These are phyloP conservation scores for Phytopythium boreale DNA, from an alignment of 352 stramenopile genomes.

Conservation along the genomic window DNA sequence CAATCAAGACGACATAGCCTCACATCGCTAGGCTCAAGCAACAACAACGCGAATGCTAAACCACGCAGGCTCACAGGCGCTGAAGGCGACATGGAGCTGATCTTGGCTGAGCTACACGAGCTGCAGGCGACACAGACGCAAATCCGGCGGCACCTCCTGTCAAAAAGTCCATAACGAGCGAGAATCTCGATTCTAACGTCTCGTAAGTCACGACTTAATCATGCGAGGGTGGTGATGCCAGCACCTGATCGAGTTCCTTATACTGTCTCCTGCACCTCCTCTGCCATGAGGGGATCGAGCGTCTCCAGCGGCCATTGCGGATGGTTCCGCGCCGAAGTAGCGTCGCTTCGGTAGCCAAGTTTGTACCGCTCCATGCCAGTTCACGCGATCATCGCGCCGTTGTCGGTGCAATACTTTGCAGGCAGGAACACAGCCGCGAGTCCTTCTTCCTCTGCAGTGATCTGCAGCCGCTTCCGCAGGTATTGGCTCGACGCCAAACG, in stretches of 20 bases:
- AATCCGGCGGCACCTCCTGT: conserved; percentile 16
- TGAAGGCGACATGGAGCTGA: conserved; percentile 14
- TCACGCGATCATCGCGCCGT: conserved; percentile 97
- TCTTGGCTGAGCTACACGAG: conserved; percentile 40
- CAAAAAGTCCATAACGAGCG: background rate
- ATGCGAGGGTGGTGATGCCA: background rate
- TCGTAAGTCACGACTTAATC: background rate
- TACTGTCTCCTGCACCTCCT: conserved; percentile 3
- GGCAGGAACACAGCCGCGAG: conserved; percentile 53
- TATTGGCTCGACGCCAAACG: conserved; percentile 94
- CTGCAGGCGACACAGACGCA: conserved; percentile 34
- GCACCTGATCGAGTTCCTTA: background rate
- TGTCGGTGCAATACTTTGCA: conserved; percentile 96
- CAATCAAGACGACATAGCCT: background rate
- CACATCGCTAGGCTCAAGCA: background rate
- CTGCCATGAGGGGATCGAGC: conserved; percentile 40
- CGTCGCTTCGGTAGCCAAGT: conserved; percentile 55
- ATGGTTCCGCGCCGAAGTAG: conserved; percentile 47
- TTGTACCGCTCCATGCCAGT: conserved; percentile 77
- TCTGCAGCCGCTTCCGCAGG: conserved; percentile 85
- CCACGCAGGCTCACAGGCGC: background rate
- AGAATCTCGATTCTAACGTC: background rate
- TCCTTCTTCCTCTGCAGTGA: conserved; percentile 42
- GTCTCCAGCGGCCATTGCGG: conserved; percentile 76
- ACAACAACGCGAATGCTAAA: background rate